A percentile compares a stretch with the other conserved stretches of the same genome.
phyloP scores from a whole-genome alignment of 2,329 filamentous ascomycete species.

The Hysterium pulicare region DNA sequence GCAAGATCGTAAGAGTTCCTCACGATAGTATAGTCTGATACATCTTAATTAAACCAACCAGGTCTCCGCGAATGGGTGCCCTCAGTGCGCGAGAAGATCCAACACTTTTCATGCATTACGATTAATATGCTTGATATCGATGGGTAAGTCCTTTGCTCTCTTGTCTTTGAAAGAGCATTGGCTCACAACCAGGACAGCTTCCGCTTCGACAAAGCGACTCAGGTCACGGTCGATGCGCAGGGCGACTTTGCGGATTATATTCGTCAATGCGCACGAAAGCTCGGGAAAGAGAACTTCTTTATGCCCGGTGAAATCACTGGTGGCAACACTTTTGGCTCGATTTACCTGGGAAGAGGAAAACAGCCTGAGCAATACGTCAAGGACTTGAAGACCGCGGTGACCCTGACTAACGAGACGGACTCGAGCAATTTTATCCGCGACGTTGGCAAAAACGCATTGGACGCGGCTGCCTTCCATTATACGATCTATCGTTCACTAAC shows the following conservation, averaged over 20 bases:
- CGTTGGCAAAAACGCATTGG: constrained; percentile 51
- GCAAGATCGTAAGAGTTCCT: constrained; percentile 51
- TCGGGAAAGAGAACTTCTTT: constrained; percentile 62
- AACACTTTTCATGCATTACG: constrained; percentile 59
- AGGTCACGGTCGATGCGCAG: constrained; percentile 59
- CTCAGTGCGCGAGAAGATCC: constrained; percentile 53
- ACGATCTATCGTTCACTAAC: constrained; percentile 57
- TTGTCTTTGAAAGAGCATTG: neutral
- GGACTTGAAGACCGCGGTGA: constrained; percentile 47
- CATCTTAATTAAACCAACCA: constrained; percentile 9
- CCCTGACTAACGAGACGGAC: constrained; percentile 44
- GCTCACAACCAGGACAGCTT: constrained; percentile 44
- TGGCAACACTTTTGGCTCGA: constrained; percentile 59
- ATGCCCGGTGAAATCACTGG: constrained; percentile 62
- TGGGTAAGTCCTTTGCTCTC: constrained; percentile 19
- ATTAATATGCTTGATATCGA: constrained; percentile 61
- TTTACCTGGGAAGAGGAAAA: constrained; percentile 60
- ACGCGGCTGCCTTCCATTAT: constrained; percentile 60
- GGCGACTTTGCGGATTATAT: constrained; percentile 56
- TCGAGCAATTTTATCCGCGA: constrained; percentile 51
- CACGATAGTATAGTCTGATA: neutral
- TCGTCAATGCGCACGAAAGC: constrained; percentile 52
- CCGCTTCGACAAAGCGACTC: constrained; percentile 63
- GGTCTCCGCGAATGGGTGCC: constrained; percentile 58
- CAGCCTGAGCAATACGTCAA: constrained; percentile 51